Conservation (phyloP, 805 yeast species). For the Saturnispora sekii region DNA sequence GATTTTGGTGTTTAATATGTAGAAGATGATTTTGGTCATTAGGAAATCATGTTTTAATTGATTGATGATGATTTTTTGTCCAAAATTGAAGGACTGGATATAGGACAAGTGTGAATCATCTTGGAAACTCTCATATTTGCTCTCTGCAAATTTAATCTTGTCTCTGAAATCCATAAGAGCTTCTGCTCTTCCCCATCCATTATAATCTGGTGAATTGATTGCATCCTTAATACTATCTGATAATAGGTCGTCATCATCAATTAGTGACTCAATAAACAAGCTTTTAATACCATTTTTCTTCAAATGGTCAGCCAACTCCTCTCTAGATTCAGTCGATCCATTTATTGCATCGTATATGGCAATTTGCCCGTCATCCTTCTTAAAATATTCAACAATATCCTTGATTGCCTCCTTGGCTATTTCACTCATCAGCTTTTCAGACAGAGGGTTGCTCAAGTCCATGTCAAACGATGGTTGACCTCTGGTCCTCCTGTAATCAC, state of each 20-base stretch:
- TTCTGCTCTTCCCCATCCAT: constrained; percentile 58
- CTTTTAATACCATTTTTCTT: constrained; percentile 56
- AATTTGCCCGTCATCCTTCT: constrained; percentile 77
- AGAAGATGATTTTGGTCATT: constrained; percentile 83
- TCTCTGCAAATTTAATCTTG: constrained; percentile 58
- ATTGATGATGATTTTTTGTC: constrained; percentile 71
- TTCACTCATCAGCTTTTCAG: constrained; percentile 43
- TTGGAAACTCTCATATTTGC: constrained; percentile 64
- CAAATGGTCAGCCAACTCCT: constrained; percentile 46
- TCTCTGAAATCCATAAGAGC: constrained; percentile 73
- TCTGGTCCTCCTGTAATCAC: constrained; percentile 69
- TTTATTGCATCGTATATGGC: constrained; percentile 96
- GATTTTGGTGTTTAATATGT: constrained; percentile 82
- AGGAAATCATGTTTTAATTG: constrained; percentile 81
- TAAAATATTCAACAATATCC: constrained; percentile 65
- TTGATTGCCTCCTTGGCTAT: constrained; percentile 54
- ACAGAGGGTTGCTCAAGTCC: constrained; percentile 53
- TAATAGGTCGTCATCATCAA: constrained; percentile 62
- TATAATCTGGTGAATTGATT: constrained; percentile 78
- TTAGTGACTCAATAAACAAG: constrained; percentile 78
- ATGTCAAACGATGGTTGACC: constrained; percentile 28
- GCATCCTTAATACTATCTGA: constrained; percentile 77
- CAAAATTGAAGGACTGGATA: constrained; percentile 84
- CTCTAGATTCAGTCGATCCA: constrained; percentile 62
- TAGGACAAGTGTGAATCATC: constrained; percentile 46